Evolutionary conservation across 2,329 filamentous ascomycete species (phyloP).

Genomic region (Ceratocystis eucalypticola): DNA sequence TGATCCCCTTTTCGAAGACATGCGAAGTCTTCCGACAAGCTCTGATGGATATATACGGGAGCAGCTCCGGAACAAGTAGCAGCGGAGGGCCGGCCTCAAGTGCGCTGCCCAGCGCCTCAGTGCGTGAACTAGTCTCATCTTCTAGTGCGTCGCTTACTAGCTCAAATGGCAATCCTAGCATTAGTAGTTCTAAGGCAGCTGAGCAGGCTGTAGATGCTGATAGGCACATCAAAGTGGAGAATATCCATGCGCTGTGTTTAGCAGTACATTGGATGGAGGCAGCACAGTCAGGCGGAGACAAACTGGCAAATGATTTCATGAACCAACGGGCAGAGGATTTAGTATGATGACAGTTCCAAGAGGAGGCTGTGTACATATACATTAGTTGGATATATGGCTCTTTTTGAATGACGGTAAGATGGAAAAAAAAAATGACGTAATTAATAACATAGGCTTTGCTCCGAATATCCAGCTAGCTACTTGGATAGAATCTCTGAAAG

Average conservation of each 20-base stretch:
- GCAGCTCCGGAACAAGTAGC: constrained; percentile 19
- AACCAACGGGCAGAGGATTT: constrained; percentile 40
- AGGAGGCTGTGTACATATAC: not conserved
- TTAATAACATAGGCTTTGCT: too few relatives aligned
- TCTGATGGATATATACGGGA: constrained; percentile 58
- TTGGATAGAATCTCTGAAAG: too few relatives aligned
- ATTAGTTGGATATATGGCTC: not conserved
- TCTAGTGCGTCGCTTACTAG: not conserved
- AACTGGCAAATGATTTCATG: constrained; percentile 69
- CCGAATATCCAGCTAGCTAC: too few relatives aligned
- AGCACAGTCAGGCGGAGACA: constrained; percentile 73
- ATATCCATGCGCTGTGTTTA: constrained; percentile 75
- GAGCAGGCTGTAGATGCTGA: not conserved
- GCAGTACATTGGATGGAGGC: constrained; percentile 96
- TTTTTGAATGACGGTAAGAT: not conserved
- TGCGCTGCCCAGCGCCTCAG: not conserved
- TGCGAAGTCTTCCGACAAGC: constrained; percentile 83
- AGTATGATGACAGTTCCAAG: not conserved
- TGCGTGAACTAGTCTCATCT: not conserved
- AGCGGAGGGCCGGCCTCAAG: constrained; percentile 12
- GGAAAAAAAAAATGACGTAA: too few relatives aligned
- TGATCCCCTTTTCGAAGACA: constrained; percentile 70
- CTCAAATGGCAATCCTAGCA: too few relatives aligned
- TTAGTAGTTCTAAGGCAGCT: not conserved
- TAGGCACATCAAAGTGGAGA: constrained; percentile 32